These are phyloP conservation scores for Ricinus communis DNA, from an alignment of 345 rosid genomes.

Conservation along the genomic window DNA sequence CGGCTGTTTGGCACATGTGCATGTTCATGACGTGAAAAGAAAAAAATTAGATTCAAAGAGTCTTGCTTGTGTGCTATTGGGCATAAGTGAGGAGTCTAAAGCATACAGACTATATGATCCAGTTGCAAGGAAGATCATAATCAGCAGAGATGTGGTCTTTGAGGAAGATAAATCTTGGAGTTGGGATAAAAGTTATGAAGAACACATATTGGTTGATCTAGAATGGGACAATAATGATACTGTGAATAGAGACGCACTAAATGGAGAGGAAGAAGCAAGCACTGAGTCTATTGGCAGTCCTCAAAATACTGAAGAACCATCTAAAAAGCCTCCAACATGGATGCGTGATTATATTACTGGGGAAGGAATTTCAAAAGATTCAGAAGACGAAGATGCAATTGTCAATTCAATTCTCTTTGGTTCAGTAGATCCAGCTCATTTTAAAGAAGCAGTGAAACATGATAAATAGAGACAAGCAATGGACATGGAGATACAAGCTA, in stretches of 20 bases:
- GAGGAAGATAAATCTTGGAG: not conserved
- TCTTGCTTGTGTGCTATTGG: constrained; percentile 1
- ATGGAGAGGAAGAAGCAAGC: not conserved
- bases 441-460: constrained; percentile 8
- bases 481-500: not conserved
- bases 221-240: not conserved
- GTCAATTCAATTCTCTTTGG: constrained; percentile 2
- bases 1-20: not conserved
- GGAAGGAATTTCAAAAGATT: constrained; percentile 1
- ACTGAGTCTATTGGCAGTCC: no score
- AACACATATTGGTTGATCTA: not conserved
- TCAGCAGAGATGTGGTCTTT: constrained; percentile 5
- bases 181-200: not conserved
- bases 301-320: not conserved
- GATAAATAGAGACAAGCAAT: not conserved
- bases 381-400: constrained; percentile 5
- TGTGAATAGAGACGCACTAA: not conserved
- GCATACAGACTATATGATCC: constrained; percentile 11
- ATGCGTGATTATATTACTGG: not conserved
- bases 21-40: constrained; percentile 5
- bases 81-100: constrained; percentile 11
- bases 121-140: not conserved
- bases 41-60: constrained; percentile 11
- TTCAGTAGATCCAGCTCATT: not conserved
- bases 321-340: constrained; percentile 1